Evolutionary conservation across 345 rosid species (phyloP), one percentile per base, ranked within the genome.

Genomic region (Cardiospermum halicacabum): DNA sequence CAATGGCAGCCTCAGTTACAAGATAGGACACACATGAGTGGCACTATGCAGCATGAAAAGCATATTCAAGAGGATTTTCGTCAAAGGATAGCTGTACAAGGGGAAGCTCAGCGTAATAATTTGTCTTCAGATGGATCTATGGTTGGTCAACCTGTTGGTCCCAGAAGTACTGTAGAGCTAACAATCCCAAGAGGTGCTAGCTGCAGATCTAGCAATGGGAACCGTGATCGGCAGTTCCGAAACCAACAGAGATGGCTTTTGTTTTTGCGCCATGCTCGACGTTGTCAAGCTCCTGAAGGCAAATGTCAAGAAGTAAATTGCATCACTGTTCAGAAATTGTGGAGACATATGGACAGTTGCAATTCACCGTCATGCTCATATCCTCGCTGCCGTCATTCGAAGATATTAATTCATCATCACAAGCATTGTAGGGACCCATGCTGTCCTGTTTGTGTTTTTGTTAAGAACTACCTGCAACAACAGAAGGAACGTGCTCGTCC

Each of bases 361-460:
- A 75, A 55, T 47, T 67, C 72, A 49, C 58, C 75, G 64, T 84
- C 71, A 56, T 94, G 99, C 66, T 16, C 70, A 40, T 84, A 82
- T 81, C 88, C 91, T 43, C 92, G 97, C 16, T 94, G 99, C 72
- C 79, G 71, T 73, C 89, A 67, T 61, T 81, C 97, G 31, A 91
- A 79, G 77, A 69, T 66, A 66, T 73, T 94, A 84, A 66, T 89
- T 64, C 69, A 57, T 57, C 99, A 94, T 76, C 74, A 76, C 62
- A 89, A 65, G 77, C 78, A 65, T 42, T 94, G 99, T 80, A 72
- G 62, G 74, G 85, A 87, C 67, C 49, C 69, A 11, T 56, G 77
- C 58, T 94, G 99, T 82, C 96, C 96, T 37, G 96, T 94, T 72
- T 94, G 99, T 75, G 73, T 89, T 76, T 91, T 91, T 49, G 97